A percentile compares a stretch with the other conserved stretches of the same genome.
Conservation (phyloP, 225 moss, liverwort and hornwort species). For the Marchantia polymorpha region DNA sequence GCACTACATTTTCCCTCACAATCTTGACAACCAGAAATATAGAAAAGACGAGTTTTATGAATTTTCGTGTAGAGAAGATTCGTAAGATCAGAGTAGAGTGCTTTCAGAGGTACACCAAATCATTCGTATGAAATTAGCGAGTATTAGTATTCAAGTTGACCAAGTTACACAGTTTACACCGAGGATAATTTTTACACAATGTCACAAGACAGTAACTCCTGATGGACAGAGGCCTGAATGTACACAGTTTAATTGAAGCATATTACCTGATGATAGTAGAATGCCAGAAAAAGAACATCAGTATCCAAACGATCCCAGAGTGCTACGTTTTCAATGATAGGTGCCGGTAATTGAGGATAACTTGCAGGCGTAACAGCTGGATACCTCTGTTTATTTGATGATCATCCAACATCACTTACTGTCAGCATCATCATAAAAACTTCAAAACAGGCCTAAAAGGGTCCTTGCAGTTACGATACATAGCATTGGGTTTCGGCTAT, state of each 20-base stretch:
- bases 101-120: too few species aligned
- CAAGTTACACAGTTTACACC: too few species aligned
- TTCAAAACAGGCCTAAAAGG: not conserved
- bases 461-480: not conserved
- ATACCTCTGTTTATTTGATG: constrained; percentile 53
- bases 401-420: not conserved
- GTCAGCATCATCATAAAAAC: not conserved
- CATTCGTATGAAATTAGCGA: too few species aligned
- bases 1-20: too few species aligned
- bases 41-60: too few species aligned
- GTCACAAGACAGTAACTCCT: not conserved
- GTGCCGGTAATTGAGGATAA: constrained; percentile 75
- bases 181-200: too few species aligned
- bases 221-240: not conserved
- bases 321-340: constrained; percentile 70
- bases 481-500: too few species aligned
- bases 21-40: too few species aligned
- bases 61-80: too few species aligned
- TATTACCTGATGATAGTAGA: constrained; percentile 86
- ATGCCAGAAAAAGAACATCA: constrained; percentile 88
- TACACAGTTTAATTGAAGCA: not conserved
- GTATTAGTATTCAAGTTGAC: too few species aligned
- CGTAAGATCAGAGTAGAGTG: too few species aligned
- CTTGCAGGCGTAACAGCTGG: constrained; percentile 74
- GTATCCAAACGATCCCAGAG: constrained; percentile 88